Evolutionary conservation across 441 rosid genomes (phyloP).

Genomic region (Capsella rubella): DNA sequence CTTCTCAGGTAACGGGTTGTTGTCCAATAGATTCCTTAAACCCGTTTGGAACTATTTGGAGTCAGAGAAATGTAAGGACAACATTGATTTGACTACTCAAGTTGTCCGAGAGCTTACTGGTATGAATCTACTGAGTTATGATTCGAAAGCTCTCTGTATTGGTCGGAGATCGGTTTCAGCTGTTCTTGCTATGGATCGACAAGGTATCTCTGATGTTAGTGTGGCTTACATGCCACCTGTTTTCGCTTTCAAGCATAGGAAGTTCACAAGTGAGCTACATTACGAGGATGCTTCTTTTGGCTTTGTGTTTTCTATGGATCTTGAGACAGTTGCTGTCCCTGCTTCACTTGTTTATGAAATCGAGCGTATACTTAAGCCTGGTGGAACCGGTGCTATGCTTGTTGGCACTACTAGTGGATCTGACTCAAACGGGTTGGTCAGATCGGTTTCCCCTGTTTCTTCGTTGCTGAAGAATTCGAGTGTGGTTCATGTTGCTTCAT

Average conservation of each 20-base stretch:
- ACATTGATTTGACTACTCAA: slow-evolving; percentile 49
- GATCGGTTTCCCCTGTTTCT: slow-evolving; percentile 72
- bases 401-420: slow-evolving; percentile 49
- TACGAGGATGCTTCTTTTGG: slow-evolving; percentile 66
- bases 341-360: slow-evolving; percentile 74
- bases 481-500: slow-evolving; percentile 65
- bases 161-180: slow-evolving; percentile 70
- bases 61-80: slow-evolving; percentile 51
- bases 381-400: slow-evolving; percentile 80
- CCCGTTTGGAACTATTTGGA: slow-evolving; percentile 56
- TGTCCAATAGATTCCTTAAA: slow-evolving; percentile 50
- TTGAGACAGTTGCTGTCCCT: slow-evolving; percentile 62
- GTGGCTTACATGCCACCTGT: slow-evolving; percentile 58
- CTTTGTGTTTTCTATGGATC: slow-evolving; percentile 68
- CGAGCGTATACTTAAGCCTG: slow-evolving; percentile 73
- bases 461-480: slow-evolving; percentile 68
- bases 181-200: slow-evolving; percentile 55
- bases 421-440: slow-evolving; percentile 60
- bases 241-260: slow-evolving; percentile 65
- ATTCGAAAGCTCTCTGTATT: slow-evolving; percentile 65
- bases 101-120: slow-evolving; percentile 61
- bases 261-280: slow-evolving; percentile 54
- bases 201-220: slow-evolving; percentile 59
- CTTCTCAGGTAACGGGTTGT: slow-evolving; percentile 41
- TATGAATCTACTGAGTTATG: slow-evolving; percentile 52